Percentiles rank a stretch among this genome's conserved stretches.
Conservation (phyloP, 2,329 filamentous ascomycete genomes). For the Hortaea werneckii region DNA sequence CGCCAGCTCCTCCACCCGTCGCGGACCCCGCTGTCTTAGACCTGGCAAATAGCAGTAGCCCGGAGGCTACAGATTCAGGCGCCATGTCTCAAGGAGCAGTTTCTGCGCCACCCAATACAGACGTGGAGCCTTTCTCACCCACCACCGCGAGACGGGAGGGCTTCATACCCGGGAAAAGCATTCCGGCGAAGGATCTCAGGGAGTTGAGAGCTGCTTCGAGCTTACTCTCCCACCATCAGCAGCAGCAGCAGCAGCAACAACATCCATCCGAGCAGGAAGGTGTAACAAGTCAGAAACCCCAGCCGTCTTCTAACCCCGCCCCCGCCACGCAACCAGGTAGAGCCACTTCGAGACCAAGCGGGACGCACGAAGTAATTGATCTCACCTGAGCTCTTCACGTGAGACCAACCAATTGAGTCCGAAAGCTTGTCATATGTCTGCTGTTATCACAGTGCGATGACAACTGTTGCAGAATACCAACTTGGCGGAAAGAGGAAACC, state of each 20-base stretch:
- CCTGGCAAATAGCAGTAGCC: background rate
- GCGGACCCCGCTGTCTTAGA: background rate
- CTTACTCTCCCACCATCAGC: background rate
- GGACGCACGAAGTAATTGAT: background rate
- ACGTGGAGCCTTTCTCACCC: background rate
- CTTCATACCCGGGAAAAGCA: slow-evolving; percentile 1
- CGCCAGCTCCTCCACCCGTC: background rate
- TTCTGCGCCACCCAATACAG: background rate
- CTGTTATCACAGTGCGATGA: too few relatives aligned
- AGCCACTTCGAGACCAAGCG: background rate
- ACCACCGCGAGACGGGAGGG: background rate
- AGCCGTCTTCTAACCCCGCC: background rate
- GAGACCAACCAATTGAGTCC: too few relatives aligned
- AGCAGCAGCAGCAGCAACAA: background rate
- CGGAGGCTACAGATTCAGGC: background rate
- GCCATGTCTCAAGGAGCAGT: background rate
- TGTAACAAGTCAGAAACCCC: background rate
- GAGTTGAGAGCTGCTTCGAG: slow-evolving; percentile 1
- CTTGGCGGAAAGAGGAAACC: too few relatives aligned
- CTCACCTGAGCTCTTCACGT: background rate
- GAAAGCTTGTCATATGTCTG: too few relatives aligned
- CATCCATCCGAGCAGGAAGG: background rate
- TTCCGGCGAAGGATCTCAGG: background rate
- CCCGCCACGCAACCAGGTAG: background rate
- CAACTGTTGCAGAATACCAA: too few relatives aligned